phyloP scores from a whole-genome alignment of 805 yeast species.

The Priceomyces fermenticarens region DNA sequence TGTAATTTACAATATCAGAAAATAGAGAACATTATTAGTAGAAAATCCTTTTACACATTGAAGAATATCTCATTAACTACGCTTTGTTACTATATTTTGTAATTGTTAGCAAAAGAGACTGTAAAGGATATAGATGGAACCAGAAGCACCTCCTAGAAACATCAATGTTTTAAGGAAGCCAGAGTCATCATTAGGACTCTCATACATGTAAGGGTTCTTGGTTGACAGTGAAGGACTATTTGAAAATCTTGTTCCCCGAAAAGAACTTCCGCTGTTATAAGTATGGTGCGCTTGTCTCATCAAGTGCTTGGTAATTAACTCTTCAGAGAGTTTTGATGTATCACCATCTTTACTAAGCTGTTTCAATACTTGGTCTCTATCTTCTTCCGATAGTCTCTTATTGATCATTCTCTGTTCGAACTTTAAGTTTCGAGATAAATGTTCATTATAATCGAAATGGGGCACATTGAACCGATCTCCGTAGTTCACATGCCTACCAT shows the following conservation, averaged over 20 bases:
- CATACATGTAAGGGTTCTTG: conserved; percentile 32
- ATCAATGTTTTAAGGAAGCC: conserved; percentile 19
- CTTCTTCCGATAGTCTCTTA: conserved; percentile 26
- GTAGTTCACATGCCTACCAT: conserved; percentile 35
- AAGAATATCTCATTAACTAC: background rate
- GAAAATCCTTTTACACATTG: background rate
- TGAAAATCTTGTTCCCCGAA: conserved; percentile 3
- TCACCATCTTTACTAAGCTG: conserved; percentile 34
- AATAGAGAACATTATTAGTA: background rate
- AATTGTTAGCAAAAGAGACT: conserved; percentile 9
- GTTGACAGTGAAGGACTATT: background rate
- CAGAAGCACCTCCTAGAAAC: conserved; percentile 31
- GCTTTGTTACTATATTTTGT: background rate
- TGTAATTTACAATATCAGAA: conserved; percentile 5
- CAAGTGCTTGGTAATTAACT: conserved; percentile 39
- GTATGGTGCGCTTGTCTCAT: conserved; percentile 33
- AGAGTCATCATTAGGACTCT: conserved; percentile 22
- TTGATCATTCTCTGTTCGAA: conserved; percentile 43
- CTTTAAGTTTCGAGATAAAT: conserved; percentile 49
- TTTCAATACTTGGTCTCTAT: conserved; percentile 27
- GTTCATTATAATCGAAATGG: conserved; percentile 58
- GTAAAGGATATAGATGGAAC: conserved; percentile 27
- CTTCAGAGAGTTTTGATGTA: conserved; percentile 32
- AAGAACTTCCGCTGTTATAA: conserved; percentile 4
- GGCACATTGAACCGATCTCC: conserved; percentile 54